A percentile compares a stretch with the other conserved stretches of the same genome.
Conservation (phyloP, 176 grass and related monocot genomes). For the Musa troglodytarum region DNA sequence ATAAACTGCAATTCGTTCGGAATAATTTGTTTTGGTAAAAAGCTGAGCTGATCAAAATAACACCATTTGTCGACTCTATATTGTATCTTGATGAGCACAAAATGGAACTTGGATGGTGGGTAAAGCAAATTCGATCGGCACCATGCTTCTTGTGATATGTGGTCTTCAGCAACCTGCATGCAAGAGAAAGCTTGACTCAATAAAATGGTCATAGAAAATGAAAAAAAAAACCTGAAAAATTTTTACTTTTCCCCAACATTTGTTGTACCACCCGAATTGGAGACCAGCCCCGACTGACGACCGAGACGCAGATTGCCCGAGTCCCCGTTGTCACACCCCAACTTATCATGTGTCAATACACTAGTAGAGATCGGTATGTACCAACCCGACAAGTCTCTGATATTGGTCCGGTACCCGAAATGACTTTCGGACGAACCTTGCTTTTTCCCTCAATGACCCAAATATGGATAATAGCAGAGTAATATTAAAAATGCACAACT, state of each 20-base stretch:
- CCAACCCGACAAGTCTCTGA: no score
- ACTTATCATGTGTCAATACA: no score
- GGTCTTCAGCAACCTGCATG: slow-evolving; percentile 67
- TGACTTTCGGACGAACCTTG: no score
- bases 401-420: no score
- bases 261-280: no score
- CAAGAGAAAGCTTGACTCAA: slow-evolving; percentile 16
- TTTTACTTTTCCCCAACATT: background rate
- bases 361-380: no score
- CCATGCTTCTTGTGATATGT: slow-evolving; percentile 98
- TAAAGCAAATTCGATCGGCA: slow-evolving; percentile 81
- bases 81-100: slow-evolving; percentile 88
- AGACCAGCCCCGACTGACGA: no score
- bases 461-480: background rate
- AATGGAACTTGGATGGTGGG: slow-evolving; percentile 87
- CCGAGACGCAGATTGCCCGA: no score
- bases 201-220: slow-evolving; percentile 2
- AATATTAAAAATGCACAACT: no score
- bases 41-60: background rate
- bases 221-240: slow-evolving; percentile 1
- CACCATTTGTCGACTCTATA: slow-evolving; percentile 34
- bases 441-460: background rate
- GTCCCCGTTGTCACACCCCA: no score
- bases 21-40: background rate
- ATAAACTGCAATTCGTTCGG: background rate